A percentile compares a stretch with the other conserved stretches of the same genome.
phyloP scores from a whole-genome alignment of 2,329 filamentous ascomycete species.

The Botrytis tulipae region DNA sequence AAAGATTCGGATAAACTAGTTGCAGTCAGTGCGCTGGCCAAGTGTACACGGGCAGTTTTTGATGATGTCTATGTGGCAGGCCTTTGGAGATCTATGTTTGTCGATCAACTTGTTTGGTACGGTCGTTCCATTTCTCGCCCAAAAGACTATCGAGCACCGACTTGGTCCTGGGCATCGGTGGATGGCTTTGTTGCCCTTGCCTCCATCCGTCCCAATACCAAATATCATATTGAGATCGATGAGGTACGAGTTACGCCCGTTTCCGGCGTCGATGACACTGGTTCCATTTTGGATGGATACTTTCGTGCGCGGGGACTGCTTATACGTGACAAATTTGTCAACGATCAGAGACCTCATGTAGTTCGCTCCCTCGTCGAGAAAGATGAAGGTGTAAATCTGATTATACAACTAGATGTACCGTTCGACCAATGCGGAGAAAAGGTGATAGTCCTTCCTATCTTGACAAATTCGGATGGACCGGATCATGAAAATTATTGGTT shows the following conservation, averaged over 20 bases:
- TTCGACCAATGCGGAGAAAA: not conserved
- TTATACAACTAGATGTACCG: fast-evolving
- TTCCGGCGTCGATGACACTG: not conserved
- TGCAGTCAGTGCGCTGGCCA: constrained; percentile 6
- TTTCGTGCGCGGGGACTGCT: not conserved
- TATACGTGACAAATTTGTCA: not conserved
- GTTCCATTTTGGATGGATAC: not conserved
- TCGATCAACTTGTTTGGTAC: not conserved
- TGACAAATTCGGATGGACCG: not conserved
- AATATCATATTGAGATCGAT: not conserved
- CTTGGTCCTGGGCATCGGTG: constrained; percentile 12
- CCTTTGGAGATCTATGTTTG: constrained; percentile 3
- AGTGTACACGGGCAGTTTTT: not conserved
- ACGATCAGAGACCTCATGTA: fast-evolving
- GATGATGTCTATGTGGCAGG: constrained; percentile 1
- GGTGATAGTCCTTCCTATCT: not conserved
- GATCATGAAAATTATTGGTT: not conserved
- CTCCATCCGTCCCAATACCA: not conserved
- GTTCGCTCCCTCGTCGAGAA: fast-evolving
- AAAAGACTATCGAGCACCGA: not conserved
- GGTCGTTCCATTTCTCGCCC: fast-evolving
- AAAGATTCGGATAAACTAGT: not conserved
- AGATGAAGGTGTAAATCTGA: fast-evolving
- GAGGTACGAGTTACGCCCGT: not conserved
- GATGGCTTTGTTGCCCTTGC: fast-evolving